Evolutionary conservation across 306 rosid genomes (phyloP), one percentile per base, ranked within the genome.

Genomic region (Quercus mongolica): DNA sequence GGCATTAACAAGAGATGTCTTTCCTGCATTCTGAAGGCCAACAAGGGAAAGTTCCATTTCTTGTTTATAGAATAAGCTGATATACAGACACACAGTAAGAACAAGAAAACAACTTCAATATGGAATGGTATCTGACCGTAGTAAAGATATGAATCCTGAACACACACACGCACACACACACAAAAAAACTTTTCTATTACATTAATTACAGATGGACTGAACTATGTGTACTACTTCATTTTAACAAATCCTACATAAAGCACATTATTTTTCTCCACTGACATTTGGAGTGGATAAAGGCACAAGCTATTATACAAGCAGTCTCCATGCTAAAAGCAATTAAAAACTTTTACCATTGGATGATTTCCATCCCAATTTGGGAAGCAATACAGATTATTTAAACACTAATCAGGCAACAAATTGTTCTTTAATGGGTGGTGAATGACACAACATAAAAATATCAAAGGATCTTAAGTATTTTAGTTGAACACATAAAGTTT

Each of bases 21-120:
- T 93, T 68, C 98, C 98, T 13, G 98, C 99, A 88, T 95, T 93
- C 85, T 95, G 99, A 82, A 95, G 99, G 73, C 99, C 99, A 10
- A 93, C 89, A 28, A 95, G 90, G 25, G 97, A 93, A 81, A 95
- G 98, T 79, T 95, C 98, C 99, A 95, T 95, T 89, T 95, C 98
- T 84, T 95, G 99, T 79, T 95, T 95, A 63, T 87, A 95, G 81
- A 92, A 95, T 75, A 93, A 83, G 81, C 98, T 95, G 85, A 81
- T 65, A 80, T 20, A 71, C 33, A 77, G 26, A 76, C 6, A 74
- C 20, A 85, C 30, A n/a, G 26, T 62, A 49, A 69, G 44, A 77
- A 85, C 13, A 74, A 55, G 58, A 52, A 10, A 71, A 78, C 56
- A 57, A 51, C 44, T 51, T 41, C 72, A 67, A 74, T 3, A 21